phyloP scores from a whole-genome alignment of 495 filamentous ascomycete species.

The Letharia lupina region DNA sequence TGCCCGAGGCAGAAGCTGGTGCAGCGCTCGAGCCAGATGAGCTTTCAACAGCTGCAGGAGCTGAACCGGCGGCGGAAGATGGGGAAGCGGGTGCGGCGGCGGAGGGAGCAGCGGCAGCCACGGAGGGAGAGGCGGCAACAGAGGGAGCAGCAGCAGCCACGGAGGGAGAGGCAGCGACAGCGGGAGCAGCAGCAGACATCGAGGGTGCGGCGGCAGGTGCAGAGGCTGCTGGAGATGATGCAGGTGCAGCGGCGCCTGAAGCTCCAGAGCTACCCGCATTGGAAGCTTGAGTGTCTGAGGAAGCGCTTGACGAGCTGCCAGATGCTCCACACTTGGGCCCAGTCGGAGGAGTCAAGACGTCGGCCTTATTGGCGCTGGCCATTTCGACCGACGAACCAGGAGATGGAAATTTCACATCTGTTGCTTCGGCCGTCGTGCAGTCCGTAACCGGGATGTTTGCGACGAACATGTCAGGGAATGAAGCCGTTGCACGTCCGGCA shows the following conservation, averaged over 20 bases:
- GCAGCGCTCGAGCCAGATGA: slow-evolving; percentile 11
- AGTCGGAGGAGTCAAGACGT: slow-evolving; percentile 9
- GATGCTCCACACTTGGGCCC: slow-evolving; percentile 9
- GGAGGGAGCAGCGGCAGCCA: background rate
- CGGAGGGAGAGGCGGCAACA: background rate
- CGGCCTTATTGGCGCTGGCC: slow-evolving; percentile 2
- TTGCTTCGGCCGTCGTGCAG: slow-evolving; percentile 31
- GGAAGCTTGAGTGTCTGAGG: slow-evolving; percentile 1
- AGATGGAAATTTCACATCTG: slow-evolving; percentile 23
- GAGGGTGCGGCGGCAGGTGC: background rate
- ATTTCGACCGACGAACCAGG: slow-evolving; percentile 21
- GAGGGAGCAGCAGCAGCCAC: background rate
- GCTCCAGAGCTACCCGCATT: background rate
- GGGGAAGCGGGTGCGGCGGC: background rate
- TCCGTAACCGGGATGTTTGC: slow-evolving; percentile 43
- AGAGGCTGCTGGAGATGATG: no score
- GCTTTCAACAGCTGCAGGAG: slow-evolving; percentile 2
- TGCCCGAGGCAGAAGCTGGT: slow-evolving; percentile 6
- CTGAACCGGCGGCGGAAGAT: slow-evolving; percentile 7
- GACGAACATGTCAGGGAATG: slow-evolving; percentile 46
- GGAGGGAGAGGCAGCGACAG: no score
- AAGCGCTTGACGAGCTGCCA: slow-evolving; percentile 1
- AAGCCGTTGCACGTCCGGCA: slow-evolving; percentile 18
- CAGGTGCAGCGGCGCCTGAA: slow-evolving; percentile 6
- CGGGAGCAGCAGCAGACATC: background rate